Evolutionary conservation across 306 rosid genomes (phyloP), one percentile per base, ranked within the genome.

Genomic region (Inga leiocalycina): DNA sequence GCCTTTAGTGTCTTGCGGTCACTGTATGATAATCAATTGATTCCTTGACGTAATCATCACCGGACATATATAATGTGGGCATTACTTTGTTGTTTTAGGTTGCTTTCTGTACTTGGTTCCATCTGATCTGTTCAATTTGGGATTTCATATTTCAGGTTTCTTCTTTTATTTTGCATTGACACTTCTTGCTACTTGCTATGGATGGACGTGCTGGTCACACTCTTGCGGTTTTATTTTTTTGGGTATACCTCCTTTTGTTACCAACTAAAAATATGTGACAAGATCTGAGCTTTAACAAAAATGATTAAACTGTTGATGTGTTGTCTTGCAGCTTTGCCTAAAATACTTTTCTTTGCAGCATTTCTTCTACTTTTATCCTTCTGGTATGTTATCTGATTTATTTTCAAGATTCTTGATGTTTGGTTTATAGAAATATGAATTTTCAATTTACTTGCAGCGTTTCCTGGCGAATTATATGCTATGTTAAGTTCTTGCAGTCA

Each of bases 361-460:
- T 96, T 96, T 93, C 98, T 96, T 90, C 97, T 96, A 75, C 97
- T 96, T 84, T 85, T 96, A 66, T 96, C 99, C 46, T 96, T 94
- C 94, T 96, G 99, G 99, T 94, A 91, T 83, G 97, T 86, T 57
- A 71, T 84, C 84, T 74, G 46, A 74, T 65, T 83, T 84, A 51
- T 79, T 80, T 24, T 84, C 32, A 37, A 74, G 69, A 13, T 84
- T 70, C 75, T 78, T 78, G 78, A 71, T 71, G 76, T 70, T 74
- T 84, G 20, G 10, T 57, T 54, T 14, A 12, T 66, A n/a, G 10
- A 14, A 54, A 73, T 59, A 34, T 78, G 69, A 74, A 77, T 70
- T 76, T 27, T 52, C 22, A 62, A 71, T 15, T 71, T 14, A 76
- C 62, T 34, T 54, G 75, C 64, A 15, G 37, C 77, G 54, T 73